Base-by-base conservation (phyloP, 2,329 filamentous ascomycete species). In the Trematosphaeria pertusa region DNA sequence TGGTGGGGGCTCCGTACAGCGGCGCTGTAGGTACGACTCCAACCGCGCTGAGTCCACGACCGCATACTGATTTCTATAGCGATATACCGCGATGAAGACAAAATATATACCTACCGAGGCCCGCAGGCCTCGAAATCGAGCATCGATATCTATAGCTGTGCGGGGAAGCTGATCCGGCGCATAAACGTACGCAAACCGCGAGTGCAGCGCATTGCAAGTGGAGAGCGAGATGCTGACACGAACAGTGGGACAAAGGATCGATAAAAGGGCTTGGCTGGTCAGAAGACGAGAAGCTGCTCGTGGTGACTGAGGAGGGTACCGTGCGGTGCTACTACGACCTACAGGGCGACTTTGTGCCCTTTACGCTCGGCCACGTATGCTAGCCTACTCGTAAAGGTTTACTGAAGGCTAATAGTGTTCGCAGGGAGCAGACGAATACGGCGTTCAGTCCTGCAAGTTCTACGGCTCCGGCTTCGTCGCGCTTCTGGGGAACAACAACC, bases 181-280 rank as follows among this genome's bases (percentile, higher is more conserved):
- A 91, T 97, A 57, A 84, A 80, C 68, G 80, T 83, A 67, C 52
- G 74, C 56, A 17, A n/a, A 31, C 8, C 15, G 33, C n/a, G 26
- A 37, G 14, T 12, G 26, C 26, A 30, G 20, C 10, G 30, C 18
- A n/a, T 20, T n/a, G 2, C 8, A 52, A 61, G 33, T 10, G 30
- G 22, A 18, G 34, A 5, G n/a, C n/a, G n/a, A 4, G 19, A 17
- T 20, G 33, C 59, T 62, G 47, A 65, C 59, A 50, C 50, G 30
- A 47, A 15, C 54, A 88, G 69, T 97, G 93, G 92, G 93, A 97
- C 62, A 90, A 92, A 74, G 90, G 90, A 35, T 79, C 86, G 3
- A 89, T 99, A 65, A 88, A 87, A 70, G 91, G 90, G 2, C 80
- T 99, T 15, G 94, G 94, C 24, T 99, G 94, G 94, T 96, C 92